Evolutionary conservation across 2,329 filamentous ascomycete genomes (phyloP).

Genomic region (Capronia americana): DNA sequence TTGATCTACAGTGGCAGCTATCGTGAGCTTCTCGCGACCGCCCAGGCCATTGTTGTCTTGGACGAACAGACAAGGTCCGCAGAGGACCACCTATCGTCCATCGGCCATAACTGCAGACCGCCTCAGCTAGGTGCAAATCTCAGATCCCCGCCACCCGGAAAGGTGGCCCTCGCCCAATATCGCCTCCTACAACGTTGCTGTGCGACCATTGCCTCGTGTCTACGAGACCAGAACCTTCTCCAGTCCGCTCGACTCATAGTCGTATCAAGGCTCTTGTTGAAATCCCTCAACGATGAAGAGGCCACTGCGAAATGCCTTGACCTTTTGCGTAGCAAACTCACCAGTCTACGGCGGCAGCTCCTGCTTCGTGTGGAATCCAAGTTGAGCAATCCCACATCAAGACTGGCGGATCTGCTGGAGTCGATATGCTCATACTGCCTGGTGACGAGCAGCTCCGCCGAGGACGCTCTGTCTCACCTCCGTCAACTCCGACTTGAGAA

Average conservation of each 20-base stretch:
- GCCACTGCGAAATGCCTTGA: constrained; percentile 63
- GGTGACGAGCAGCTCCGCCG: constrained; percentile 77
- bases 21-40: constrained; percentile 86
- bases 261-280: constrained; percentile 75
- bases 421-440: constrained; percentile 83
- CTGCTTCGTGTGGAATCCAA: constrained; percentile 68
- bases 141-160: constrained; percentile 19
- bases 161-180: constrained; percentile 55
- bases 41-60: constrained; percentile 93
- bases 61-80: constrained; percentile 76
- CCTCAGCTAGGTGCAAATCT: constrained; percentile 21
- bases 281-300: constrained; percentile 67
- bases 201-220: constrained; percentile 58
- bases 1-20: constrained; percentile 66
- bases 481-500: constrained; percentile 73
- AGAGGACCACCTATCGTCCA: constrained; percentile 71
- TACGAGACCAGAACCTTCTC: constrained; percentile 58
- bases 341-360: constrained; percentile 67
- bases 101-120: constrained; percentile 80
- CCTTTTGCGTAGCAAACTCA: constrained; percentile 68
- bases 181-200: constrained; percentile 64
- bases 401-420: constrained; percentile 64
- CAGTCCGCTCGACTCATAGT: constrained; percentile 71
- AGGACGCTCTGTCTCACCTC: constrained; percentile 80
- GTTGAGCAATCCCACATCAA: constrained; percentile 54